Evolutionary conservation across 805 yeast genomes (phyloP).

Genomic region (Suhomyces vadensis): DNA sequence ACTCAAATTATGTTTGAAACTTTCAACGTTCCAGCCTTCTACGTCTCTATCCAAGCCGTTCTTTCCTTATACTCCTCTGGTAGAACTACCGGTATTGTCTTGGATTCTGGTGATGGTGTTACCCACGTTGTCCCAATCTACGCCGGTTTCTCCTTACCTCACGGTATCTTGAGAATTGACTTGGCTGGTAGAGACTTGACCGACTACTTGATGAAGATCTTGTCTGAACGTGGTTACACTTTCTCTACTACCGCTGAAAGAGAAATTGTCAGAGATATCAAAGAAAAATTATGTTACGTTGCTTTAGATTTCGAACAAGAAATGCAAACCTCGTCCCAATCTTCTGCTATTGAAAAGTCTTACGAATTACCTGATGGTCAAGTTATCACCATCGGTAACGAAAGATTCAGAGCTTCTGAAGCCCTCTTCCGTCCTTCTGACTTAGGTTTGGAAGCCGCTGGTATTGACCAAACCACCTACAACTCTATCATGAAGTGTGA

Average conservation of each 20-base stretch:
- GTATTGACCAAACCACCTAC: slow-evolving; percentile 97
- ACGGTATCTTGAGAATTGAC: slow-evolving; percentile 97
- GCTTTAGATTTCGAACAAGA: slow-evolving; percentile 99
- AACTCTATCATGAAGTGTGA: slow-evolving; percentile 98
- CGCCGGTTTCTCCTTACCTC: slow-evolving; percentile 99
- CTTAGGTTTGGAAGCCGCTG: slow-evolving; percentile 88
- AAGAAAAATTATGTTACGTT: slow-evolving; percentile 98
- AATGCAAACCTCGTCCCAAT: slow-evolving; percentile 98
- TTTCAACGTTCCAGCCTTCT: slow-evolving; percentile 98
- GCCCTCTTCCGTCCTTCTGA: slow-evolving; percentile 98
- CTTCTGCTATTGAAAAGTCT: slow-evolving; percentile 96
- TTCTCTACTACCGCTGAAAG: slow-evolving; percentile 99
- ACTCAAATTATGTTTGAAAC: slow-evolving; percentile 99
- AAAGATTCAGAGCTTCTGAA: slow-evolving; percentile 99
- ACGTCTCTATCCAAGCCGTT: slow-evolving; percentile 98
- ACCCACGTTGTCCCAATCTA: slow-evolving; percentile 99
- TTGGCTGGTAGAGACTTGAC: slow-evolving; percentile 99
- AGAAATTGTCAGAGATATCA: slow-evolving; percentile 91
- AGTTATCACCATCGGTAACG: slow-evolving; percentile 99
- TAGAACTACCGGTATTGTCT: slow-evolving; percentile 99
- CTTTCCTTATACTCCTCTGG: slow-evolving; percentile 98
- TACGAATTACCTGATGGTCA: slow-evolving; percentile 99
- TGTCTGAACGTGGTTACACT: slow-evolving; percentile 97
- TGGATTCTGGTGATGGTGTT: slow-evolving; percentile 99
- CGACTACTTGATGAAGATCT: slow-evolving; percentile 97